Conservation (phyloP, 148 eudicot genomes). For the Persicaria tinctoria region DNA sequence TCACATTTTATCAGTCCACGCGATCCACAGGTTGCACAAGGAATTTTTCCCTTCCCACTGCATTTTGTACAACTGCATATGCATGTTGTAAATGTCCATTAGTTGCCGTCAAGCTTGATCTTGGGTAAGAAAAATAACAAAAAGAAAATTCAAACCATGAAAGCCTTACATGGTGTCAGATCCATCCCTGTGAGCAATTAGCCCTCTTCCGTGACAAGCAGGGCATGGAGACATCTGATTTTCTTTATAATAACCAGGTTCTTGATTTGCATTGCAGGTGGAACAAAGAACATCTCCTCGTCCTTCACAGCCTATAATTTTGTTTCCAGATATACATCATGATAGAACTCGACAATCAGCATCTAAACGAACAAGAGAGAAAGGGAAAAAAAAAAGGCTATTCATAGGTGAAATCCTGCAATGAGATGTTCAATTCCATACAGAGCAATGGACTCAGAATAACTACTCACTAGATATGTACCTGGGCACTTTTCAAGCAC, state of each 20-base stretch:
- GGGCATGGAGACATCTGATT: constrained; percentile 67
- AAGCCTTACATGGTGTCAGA: constrained; percentile 80
- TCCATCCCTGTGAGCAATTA: constrained; percentile 90
- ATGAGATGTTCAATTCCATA: not conserved
- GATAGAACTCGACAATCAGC: not conserved
- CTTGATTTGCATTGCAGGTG: constrained; percentile 80
- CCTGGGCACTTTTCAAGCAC: constrained; percentile 79
- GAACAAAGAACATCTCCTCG: constrained; percentile 61
- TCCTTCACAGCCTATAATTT: constrained; percentile 60
- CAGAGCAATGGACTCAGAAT: not conserved
- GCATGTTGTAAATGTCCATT: not conserved
- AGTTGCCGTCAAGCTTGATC: not conserved
- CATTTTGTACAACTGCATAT: constrained; percentile 69
- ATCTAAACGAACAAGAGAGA: not conserved
- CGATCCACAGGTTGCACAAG: constrained; percentile 83
- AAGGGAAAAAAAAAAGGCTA: not conserved
- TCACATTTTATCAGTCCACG: constrained; percentile 80
- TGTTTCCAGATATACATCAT: constrained; percentile 12
- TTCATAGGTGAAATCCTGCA: not conserved
- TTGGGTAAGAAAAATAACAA: not conserved
- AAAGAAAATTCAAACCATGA: not conserved
- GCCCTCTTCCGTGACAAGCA: constrained; percentile 83
- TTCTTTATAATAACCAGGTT: constrained; percentile 77
- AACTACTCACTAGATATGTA: constrained; percentile 17
- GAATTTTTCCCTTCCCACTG: constrained; percentile 73